Evolutionary conservation across 257 asterid genomes (phyloP), one percentile per base, ranked within the genome.

Genomic region (Solanum ahanhuiri): DNA sequence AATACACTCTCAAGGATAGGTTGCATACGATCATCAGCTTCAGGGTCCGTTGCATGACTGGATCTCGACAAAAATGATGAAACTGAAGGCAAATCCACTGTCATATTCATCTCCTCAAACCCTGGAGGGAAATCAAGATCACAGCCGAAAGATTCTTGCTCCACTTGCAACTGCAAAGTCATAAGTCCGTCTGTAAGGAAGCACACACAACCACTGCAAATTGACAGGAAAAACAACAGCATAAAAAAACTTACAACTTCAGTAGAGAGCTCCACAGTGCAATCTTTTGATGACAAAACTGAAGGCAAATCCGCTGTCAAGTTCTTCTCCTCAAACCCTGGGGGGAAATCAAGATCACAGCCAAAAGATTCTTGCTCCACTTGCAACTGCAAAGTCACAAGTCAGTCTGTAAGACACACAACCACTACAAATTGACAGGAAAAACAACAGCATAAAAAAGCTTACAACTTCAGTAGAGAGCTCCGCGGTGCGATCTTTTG

Each of bases 41-140:
- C 83, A 84, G 64, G 89, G 66, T 84, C 60, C 69, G 30, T 72
- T 23, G 85, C 81, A 41, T 51, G 41, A 85, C 60, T 82, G 83
- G 64, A 87, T 87, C 85, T 72, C 43, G 84, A 81, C 43, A 89
- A 23, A 85, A 84, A 22, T 10, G 87, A 86, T 30, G 89, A 85
- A 81, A 75, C 89, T 35, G 88, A 85, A 82, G 88, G 85, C 51
- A 87, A 77, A 66, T 92, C 92, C 87, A 83, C 87, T 14, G 85
- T 76, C 87, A 43, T 90, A 88, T 87, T 86, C 83, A 70, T 83
- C 51, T 88, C 91, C 87, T 88, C 96, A 89, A 94, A 96, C 86
- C 98, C 99, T 25, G 98, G 98, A 86, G 98, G 98, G 39, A 90
- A 93, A 84, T 93, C 98, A 81, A 86, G 89, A 89, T 94, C 95